Conservation (phyloP, 2,329 filamentous ascomycete genomes). For the Mycosphaerelloides madeirae region DNA sequence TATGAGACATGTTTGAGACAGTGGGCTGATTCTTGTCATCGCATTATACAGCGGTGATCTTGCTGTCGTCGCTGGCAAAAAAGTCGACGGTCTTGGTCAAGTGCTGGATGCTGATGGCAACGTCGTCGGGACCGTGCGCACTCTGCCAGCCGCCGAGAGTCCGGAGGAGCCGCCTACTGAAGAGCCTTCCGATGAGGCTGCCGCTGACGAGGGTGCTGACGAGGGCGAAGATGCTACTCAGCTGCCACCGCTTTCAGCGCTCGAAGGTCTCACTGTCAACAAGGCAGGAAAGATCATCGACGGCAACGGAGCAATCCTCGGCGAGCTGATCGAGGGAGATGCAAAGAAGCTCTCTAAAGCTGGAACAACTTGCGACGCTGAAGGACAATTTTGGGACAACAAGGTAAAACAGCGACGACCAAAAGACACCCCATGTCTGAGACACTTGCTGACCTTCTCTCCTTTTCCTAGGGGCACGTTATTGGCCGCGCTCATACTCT, state of each 20-base stretch:
- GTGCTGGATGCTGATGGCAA: conserved; percentile 59
- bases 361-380: conserved; percentile 40
- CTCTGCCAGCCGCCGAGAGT: conserved; percentile 39
- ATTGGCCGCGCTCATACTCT: conserved; percentile 49
- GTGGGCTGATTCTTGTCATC: too few relatives aligned
- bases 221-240: conserved; percentile 31
- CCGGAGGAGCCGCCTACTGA: conserved; percentile 29
- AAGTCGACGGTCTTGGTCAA: conserved; percentile 59
- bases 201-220: conserved; percentile 31
- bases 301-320: conserved; percentile 43
- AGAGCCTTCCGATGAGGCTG: conserved; percentile 32
- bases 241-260: conserved; percentile 46
- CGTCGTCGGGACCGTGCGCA: conserved; percentile 55
- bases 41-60: conserved; percentile 60
- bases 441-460: too few relatives aligned
- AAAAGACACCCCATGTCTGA: too few relatives aligned
- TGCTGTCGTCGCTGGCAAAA: conserved; percentile 59
- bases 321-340: conserved; percentile 48
- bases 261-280: conserved; percentile 48
- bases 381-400: conserved; percentile 52
- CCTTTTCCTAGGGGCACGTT: too few relatives aligned
- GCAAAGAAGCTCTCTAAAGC: conserved; percentile 51
- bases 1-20: too few relatives aligned
- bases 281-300: conserved; percentile 50
- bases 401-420: too few relatives aligned